Evolutionary conservation across 140 eudicot species (phyloP).

Genomic region (Erigeron philadelphicus): DNA sequence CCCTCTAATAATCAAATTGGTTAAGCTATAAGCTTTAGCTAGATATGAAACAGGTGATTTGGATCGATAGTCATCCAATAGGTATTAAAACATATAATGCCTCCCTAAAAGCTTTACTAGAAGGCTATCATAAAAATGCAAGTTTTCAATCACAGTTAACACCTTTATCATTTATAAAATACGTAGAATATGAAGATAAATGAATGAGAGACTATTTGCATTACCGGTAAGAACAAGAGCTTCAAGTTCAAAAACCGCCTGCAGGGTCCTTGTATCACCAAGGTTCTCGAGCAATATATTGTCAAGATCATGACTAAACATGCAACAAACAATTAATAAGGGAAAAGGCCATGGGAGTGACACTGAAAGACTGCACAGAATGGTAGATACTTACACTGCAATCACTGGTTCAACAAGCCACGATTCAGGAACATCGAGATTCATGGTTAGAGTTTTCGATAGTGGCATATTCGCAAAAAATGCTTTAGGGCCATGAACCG

Average conservation of each 20-base stretch:
- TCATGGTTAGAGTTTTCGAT: slow-evolving; percentile 93
- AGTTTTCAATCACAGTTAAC: too few relatives aligned
- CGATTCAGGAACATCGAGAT: slow-evolving; percentile 99
- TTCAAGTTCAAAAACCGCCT: slow-evolving; percentile 93
- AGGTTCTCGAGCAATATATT: slow-evolving; percentile 93
- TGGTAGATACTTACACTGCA: slow-evolving; percentile 62
- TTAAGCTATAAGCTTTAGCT: neutral
- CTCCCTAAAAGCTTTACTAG: neutral
- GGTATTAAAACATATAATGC: neutral
- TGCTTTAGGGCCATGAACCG: slow-evolving; percentile 89
- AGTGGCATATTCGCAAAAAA: slow-evolving; percentile 97
- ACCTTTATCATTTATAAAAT: neutral
- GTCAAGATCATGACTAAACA: slow-evolving; percentile 86
- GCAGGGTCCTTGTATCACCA: slow-evolving; percentile 83
- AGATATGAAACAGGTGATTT: neutral
- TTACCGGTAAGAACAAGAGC: slow-evolving; percentile 92
- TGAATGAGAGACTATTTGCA: neutral
- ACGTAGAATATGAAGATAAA: neutral
- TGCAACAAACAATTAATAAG: neutral
- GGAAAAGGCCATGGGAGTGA: neutral
- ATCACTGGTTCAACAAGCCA: slow-evolving; percentile 96
- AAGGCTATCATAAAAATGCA: neutral
- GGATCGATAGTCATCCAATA: neutral
- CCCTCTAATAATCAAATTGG: neutral
- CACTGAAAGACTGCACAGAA: slow-evolving; percentile 2